Evolutionary conservation across 345 rosid genomes (phyloP), one percentile per base, ranked within the genome.

Genomic region (Aegle marmelos): DNA sequence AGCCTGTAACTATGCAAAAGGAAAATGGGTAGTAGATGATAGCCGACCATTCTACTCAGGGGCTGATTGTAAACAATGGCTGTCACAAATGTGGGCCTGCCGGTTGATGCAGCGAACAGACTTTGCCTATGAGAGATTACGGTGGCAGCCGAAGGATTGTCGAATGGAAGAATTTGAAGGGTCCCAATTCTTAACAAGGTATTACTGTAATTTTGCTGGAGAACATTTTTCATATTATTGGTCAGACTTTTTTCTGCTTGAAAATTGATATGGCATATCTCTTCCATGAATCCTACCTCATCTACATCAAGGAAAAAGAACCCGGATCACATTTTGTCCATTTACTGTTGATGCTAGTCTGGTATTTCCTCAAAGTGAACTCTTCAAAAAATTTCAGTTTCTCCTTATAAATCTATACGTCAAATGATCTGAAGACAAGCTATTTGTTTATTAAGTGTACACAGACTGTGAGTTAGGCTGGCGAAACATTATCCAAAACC

Each of bases 1-100:
- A 90, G 98, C 79, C 64, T 95, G 98, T 78, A 90, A 88, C 71
- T 91, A 89, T 76, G 96, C 96, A 24, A 90, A 91, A 82, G 99
- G 99, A 74, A 93, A 91, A 84, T 95, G 99, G 99, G 92, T 93
- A 56, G 81, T 90, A 76, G 99, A 95, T 84, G 88, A 88, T 33
- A 79, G 66, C 45, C 86, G 88, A 71, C 94, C 93, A 70, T 70
- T 92, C 66, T 95, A 95, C 84, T 92, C 98, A 22, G 99, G 99
- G 68, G 84, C 83, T 76, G 79, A 70, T 65, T 93, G 99, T 83
- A 95, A 93, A 83, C 94, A 86, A 61, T 95, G 98, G 99, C 90
- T 95, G 76, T 92, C 99, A 31, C 73, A 72, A 28, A 93, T 90
- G 98, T 95, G 99, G 99, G 97, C 99, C 27, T 93, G 99, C 82